Evolutionary conservation across 2,329 filamentous ascomycete genomes (phyloP).

Genomic region (Pyrenochaeta sp.): DNA sequence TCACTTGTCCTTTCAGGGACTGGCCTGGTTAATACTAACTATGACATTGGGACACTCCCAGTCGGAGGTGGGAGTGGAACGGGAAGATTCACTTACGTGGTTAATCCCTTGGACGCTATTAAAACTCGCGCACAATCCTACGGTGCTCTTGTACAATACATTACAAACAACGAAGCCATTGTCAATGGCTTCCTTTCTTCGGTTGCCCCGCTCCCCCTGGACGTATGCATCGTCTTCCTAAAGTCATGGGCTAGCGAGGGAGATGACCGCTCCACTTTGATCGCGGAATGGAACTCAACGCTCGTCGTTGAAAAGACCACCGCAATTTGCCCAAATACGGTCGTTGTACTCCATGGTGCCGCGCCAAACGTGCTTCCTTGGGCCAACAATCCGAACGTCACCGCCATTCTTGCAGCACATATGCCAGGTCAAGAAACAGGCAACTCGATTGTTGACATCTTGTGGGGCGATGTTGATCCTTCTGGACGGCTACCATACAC

Average conservation of each 20-base stretch:
- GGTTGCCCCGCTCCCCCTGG: slow-evolving; percentile 45
- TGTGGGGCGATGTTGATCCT: slow-evolving; percentile 79
- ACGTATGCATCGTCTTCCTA: slow-evolving; percentile 64
- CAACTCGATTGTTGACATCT: slow-evolving; percentile 50
- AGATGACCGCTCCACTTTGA: slow-evolving; percentile 49
- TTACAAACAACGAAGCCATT: slow-evolving; percentile 51
- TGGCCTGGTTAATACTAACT: slow-evolving; percentile 25
- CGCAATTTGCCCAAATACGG: slow-evolving; percentile 57
- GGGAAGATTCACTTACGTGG: slow-evolving; percentile 49
- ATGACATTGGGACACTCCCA: slow-evolving; percentile 54
- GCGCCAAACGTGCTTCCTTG: slow-evolving; percentile 52
- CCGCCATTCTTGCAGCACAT: slow-evolving; percentile 51
- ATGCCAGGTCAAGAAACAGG: slow-evolving; percentile 52
- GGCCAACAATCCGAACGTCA: slow-evolving; percentile 51
- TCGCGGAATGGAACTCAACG: slow-evolving; percentile 53
- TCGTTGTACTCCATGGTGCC: slow-evolving; percentile 57
- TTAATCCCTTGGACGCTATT: slow-evolving; percentile 54
- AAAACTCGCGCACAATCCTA: slow-evolving; percentile 34
- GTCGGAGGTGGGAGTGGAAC: slow-evolving; percentile 54
- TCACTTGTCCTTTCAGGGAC: slow-evolving; percentile 3
- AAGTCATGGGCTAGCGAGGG: slow-evolving; percentile 62
- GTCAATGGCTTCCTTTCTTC: slow-evolving; percentile 30
- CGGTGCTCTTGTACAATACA: slow-evolving; percentile 56
- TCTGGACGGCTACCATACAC: slow-evolving; percentile 87
- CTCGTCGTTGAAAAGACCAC: slow-evolving; percentile 54